Evolutionary conservation across 2,329 filamentous ascomycete species (phyloP), one percentile per base, ranked within the genome.

Genomic region (Didymella pomorum): DNA sequence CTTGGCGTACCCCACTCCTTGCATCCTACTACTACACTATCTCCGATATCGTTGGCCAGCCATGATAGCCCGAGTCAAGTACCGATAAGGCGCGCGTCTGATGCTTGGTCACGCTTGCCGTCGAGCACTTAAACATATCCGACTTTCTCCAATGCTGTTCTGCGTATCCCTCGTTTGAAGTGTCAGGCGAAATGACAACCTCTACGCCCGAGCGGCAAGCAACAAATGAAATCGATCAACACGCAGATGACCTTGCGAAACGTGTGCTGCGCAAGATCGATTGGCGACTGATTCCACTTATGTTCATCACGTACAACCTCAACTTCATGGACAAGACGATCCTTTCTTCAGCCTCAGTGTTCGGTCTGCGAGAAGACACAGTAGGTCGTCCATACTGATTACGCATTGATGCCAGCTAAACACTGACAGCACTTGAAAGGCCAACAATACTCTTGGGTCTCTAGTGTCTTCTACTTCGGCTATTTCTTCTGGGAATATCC

Each of bases 271-370:
- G 79, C 25, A 86, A 86, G 70, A 86, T 88, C 58, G 86, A 88
- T 68, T 75, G 73, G 62, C 76, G 76, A 12, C 74, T 88, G 10
- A 81, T 88, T 5, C 84, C 86, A 0, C 72, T 87, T 11, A 71
- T 87, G 10, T 86, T 87, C 59, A 63, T 82, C 41, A 86, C 82
- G 0, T 87, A 87, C 66, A 82, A 83, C 75, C 70, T 87, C 61
- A 85, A 86, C 65, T 87, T 87, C 56, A 85, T 87, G 79, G 86
- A 88, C 71, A 88, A 88, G 68, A 81, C 81, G 0, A 68, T 70
- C n/a, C 47, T 72, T 61, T 62, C 72, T 47, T 59, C 83, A 81
- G 84, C 85, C 0, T 78, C 83, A 4, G 83, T 87, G 0, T 87
- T 87, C 62, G 84, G 35, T 80, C 78, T 4, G 83, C 57, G 65